Evolutionary conservation across 2,329 filamentous ascomycete species (phyloP), one percentile per base, ranked within the genome.

Genomic region (Bipolaris zeicola): DNA sequence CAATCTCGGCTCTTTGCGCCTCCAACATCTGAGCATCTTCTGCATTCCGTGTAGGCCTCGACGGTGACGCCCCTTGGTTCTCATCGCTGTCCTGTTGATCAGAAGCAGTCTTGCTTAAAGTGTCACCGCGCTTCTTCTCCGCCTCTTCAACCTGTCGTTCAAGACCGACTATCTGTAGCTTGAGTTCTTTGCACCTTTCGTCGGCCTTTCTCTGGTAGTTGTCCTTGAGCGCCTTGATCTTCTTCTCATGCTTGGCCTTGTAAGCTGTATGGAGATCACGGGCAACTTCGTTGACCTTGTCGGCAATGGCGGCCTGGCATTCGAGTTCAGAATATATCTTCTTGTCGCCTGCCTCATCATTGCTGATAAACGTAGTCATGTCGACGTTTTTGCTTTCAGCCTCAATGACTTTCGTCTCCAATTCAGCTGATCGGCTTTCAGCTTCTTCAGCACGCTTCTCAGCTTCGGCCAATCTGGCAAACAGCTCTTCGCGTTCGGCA

Each of bases 211-310:
- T 85, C 75, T 97, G 92, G 78, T 98, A 88, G 70, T 83, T 86
- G 67, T 87, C 86, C 73, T 88, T 98, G 63, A 99, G 82, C 3
- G 93, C 94, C 1, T 91, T 86, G 42, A 98, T 94, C 80, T 99
- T 99, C 61, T 89, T 91, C 80, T 98, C 94, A 75, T 99, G 95
- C 79, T 99, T 99, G 72, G 89, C 88, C 80, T 97, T 98, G 84
- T 99, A 99, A 10, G 96, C 83, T 0, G 89, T 84, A 74, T 99
- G 95, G 38, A 99, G 83, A 72, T 99, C 95, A 28, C 92, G 86
- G n/a, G 78, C 79, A 10, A 82, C 77, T 16, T 79, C 78, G 44
- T 94, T 93, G 38, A 98, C 92, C 64, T 93, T 92, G 77, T 96
- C 92, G 20, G 97, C 93, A 47, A 96, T 89, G 62, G 96, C 92